phyloP scores from a whole-genome alignment of 768 basidiomycete genomes.

The Phylloporus sp. region DNA sequence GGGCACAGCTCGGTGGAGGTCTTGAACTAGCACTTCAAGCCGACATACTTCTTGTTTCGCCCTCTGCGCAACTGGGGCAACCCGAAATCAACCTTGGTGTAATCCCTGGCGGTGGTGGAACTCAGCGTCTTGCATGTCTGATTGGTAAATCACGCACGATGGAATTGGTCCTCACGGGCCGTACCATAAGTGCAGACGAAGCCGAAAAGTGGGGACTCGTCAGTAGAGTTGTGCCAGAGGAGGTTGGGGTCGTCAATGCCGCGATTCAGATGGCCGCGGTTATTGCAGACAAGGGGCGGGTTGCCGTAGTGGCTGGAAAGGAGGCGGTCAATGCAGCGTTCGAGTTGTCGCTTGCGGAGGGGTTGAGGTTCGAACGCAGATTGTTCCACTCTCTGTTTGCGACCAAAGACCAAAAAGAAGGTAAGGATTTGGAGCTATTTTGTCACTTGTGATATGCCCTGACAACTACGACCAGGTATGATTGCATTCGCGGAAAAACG shows the following conservation, averaged over 20 bases:
- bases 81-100: constrained; percentile 95
- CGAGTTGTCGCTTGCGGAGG: constrained; percentile 78
- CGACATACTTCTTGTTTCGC: constrained; percentile 90
- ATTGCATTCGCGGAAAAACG: constrained; percentile 91
- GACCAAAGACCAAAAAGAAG: constrained; percentile 94
- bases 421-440: constrained; percentile 38
- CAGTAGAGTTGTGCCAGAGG: constrained; percentile 72
- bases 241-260: constrained; percentile 81
- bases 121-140: constrained; percentile 80
- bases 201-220: constrained; percentile 88
- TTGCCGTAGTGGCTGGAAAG: constrained; percentile 85
- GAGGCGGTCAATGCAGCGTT: constrained; percentile 94
- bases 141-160: constrained; percentile 93
- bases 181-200: constrained; percentile 73
- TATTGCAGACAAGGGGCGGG: constrained; percentile 77
- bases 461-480: constrained; percentile 63
- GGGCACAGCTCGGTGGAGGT: constrained; percentile 85
- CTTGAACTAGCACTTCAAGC: constrained; percentile 96
- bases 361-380: constrained; percentile 81
- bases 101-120: constrained; percentile 93
- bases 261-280: constrained; percentile 74
- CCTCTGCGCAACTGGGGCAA: constrained; percentile 89
- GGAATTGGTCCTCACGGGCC: constrained; percentile 91
- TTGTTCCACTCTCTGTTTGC: constrained; percentile 92
- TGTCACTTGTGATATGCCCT: not conserved